Conservation (phyloP, 106 monocot genomes). For the Acorus gramineus region DNA sequence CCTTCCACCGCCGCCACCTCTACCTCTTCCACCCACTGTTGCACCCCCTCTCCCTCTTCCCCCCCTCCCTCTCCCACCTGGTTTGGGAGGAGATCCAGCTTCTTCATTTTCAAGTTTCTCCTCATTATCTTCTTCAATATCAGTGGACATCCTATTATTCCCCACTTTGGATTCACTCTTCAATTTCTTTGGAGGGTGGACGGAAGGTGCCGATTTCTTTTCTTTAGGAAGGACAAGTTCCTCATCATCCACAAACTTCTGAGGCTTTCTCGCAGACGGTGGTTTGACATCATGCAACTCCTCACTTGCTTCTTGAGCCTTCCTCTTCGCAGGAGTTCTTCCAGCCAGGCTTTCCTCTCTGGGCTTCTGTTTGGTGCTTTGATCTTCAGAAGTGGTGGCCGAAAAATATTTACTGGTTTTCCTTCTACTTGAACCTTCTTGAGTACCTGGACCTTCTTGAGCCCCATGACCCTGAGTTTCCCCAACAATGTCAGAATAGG, state of each 20-base stretch:
- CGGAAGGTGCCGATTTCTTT: conserved; percentile 22
- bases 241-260: conserved; percentile 39
- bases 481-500: not conserved
- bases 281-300: conserved; percentile 21
- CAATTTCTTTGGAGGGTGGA: conserved; percentile 36
- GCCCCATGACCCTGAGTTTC: conserved; percentile 24
- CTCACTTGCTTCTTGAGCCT: conserved; percentile 20
- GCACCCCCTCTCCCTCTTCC: conserved; percentile 53
- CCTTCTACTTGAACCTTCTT: conserved; percentile 36
- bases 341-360: conserved; percentile 22
- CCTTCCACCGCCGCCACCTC: conserved; percentile 84
- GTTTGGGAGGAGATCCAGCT: conserved; percentile 26
- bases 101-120: conserved; percentile 25
- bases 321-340: conserved; percentile 45
- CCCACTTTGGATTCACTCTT: conserved; percentile 14
- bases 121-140: conserved; percentile 16
- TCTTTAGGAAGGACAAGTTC: conserved; percentile 46
- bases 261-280: conserved; percentile 29
- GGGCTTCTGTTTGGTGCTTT: not conserved
- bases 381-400: no score
- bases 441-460: conserved; percentile 2
- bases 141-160: conserved; percentile 7
- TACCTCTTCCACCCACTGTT: conserved; percentile 26
- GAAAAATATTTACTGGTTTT: conserved; percentile 86
- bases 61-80: conserved; percentile 59